phyloP scores from a whole-genome alignment of 768 basidiomycete genomes.

The Termitomyces sp. region DNA sequence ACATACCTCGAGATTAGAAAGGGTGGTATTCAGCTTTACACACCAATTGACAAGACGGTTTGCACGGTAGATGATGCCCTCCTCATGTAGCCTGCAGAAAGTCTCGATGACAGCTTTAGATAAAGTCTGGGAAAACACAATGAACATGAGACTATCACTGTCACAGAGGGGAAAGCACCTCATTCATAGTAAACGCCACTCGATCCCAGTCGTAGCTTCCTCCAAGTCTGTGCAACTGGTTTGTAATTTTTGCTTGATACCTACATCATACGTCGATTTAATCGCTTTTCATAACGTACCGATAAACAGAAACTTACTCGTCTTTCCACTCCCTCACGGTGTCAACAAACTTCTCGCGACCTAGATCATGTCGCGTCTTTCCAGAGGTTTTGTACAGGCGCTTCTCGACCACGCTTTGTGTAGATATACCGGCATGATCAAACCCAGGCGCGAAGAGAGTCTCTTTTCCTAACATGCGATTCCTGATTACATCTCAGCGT shows the following conservation, averaged over 20 bases:
- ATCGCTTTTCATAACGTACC: neutral
- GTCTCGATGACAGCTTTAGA: constrained; percentile 89
- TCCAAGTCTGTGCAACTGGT: constrained; percentile 84
- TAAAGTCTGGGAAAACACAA: constrained; percentile 41
- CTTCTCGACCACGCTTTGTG: constrained; percentile 96
- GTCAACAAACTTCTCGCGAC: constrained; percentile 85
- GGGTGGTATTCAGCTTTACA: constrained; percentile 89
- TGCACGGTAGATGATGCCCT: constrained; percentile 89
- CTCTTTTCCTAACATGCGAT: constrained; percentile 93
- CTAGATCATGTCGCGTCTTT: constrained; percentile 89
- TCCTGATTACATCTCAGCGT: constrained; percentile 47
- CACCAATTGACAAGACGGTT: constrained; percentile 99
- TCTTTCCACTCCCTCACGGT: constrained; percentile 97
- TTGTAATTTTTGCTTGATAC: constrained; percentile 91
- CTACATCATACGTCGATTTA: constrained; percentile 31
- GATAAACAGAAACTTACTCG: constrained; percentile 53
- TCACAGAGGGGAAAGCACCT: constrained; percentile 40
- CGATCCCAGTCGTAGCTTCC: constrained; percentile 95
- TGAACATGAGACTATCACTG: neutral
- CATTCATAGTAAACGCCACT: constrained; percentile 93
- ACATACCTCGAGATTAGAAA: constrained; percentile 92
- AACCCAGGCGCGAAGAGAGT: constrained; percentile 92
- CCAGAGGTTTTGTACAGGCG: constrained; percentile 81
- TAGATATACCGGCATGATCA: constrained; percentile 98
- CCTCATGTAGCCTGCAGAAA: constrained; percentile 89